Percentiles rank a stretch among this genome's conserved stretches.
phyloP scores from a whole-genome alignment of 495 filamentous ascomycete species.

The Immersiella caudata region DNA sequence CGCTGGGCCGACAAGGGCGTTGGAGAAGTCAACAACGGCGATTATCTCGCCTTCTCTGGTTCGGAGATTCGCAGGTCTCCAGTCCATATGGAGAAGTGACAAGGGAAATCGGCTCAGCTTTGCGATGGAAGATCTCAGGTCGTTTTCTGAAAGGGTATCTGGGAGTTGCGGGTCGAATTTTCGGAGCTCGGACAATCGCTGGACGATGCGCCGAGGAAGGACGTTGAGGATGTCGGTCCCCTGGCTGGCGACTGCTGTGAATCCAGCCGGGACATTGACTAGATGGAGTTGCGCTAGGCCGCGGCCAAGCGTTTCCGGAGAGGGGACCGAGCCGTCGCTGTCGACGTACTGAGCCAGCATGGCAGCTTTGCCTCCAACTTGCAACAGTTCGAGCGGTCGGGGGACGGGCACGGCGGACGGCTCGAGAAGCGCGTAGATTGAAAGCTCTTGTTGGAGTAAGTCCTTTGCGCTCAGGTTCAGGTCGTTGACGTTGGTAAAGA shows the following conservation, averaged over 20 bases:
- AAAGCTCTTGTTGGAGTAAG: not conserved
- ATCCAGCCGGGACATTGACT: not conserved
- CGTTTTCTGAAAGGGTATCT: not conserved
- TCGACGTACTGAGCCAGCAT: not conserved
- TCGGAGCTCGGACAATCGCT: not conserved
- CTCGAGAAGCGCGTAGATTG: not conserved
- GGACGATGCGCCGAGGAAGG: not conserved
- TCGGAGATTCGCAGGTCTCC: not conserved
- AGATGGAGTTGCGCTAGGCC: not conserved
- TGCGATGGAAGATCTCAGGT: not conserved
- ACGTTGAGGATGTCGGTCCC: not conserved
- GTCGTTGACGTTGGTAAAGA: slow-evolving; percentile 3
- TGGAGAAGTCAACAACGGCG: not conserved
- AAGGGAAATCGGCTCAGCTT: not conserved
- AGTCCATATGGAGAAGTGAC: slow-evolving; percentile 1
- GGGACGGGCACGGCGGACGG: not conserved
- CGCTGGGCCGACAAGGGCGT: slow-evolving; percentile 3
- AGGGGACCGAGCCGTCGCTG: not conserved
- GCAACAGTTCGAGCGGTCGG: not conserved
- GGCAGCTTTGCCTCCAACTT: not conserved
- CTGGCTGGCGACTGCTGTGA: not conserved
- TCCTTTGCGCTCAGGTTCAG: not conserved
- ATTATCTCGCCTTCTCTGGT: not conserved
- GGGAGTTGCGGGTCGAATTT: not conserved
- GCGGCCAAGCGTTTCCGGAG: not conserved